Percentiles rank a stretch among this genome's conserved stretches.
Evolutionary conservation across 768 basidiomycete species (phyloP).

Genomic region (Hortiboletus campestris): DNA sequence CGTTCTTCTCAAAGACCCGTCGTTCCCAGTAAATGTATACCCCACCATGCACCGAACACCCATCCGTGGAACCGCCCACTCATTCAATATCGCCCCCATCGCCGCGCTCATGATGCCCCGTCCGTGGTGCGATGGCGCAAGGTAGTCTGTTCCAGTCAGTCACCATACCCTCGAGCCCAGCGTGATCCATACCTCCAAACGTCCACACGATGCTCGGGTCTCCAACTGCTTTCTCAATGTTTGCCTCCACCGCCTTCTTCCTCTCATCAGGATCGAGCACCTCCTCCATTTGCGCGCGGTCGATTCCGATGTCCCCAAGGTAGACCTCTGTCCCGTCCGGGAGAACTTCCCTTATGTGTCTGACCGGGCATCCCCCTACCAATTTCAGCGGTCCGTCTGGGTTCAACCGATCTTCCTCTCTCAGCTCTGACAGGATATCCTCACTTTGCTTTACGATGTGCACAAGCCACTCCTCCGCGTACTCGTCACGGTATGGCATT

Average conservation of each 20-base stretch:
- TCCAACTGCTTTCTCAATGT: conserved; percentile 41
- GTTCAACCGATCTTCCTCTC: conserved; percentile 12
- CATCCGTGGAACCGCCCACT: conserved; percentile 70
- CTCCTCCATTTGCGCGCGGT: conserved; percentile 27
- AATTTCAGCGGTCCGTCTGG: conserved; percentile 28
- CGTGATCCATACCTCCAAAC: conserved; percentile 49
- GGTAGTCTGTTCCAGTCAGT: conserved; percentile 45
- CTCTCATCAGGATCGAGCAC: conserved; percentile 38
- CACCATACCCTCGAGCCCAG: background rate
- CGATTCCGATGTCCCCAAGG: conserved; percentile 41
- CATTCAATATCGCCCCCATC: conserved; percentile 47
- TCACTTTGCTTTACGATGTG: conserved; percentile 19
- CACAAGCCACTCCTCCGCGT: conserved; percentile 41
- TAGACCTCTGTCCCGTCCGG: conserved; percentile 54
- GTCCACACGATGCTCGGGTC: conserved; percentile 60
- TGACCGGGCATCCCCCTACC: conserved; percentile 48
- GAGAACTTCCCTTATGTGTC: conserved; percentile 49
- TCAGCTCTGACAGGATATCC: conserved; percentile 19
- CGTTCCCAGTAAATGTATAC: conserved; percentile 50
- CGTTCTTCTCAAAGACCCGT: conserved; percentile 67
- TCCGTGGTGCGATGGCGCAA: conserved; percentile 60
- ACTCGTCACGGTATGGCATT: conserved; percentile 47
- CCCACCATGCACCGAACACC: conserved; percentile 45
- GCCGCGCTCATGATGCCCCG: conserved; percentile 74
- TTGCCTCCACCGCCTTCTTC: conserved; percentile 37